A percentile compares a stretch with the other conserved stretches of the same genome.
Evolutionary conservation across 345 rosid species (phyloP).

Genomic region (Eucalyptus shirleyi): DNA sequence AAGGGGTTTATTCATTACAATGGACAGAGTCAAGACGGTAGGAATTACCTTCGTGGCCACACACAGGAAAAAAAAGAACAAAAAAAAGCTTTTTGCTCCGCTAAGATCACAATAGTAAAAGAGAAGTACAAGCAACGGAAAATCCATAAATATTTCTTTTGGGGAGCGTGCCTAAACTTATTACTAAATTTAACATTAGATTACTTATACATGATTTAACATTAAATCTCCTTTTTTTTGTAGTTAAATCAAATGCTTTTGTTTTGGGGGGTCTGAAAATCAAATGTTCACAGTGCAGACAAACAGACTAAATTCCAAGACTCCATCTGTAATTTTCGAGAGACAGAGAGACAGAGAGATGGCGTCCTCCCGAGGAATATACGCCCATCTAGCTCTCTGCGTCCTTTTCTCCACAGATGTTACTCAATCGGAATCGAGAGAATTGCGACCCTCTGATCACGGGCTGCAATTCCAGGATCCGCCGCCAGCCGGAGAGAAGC

Average conservation of each 20-base stretch:
- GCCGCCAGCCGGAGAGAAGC: not conserved
- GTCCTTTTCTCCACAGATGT: not conserved
- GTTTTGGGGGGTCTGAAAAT: too few species aligned
- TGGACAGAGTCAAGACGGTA: not conserved
- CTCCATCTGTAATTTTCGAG: not conserved
- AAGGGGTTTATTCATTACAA: not conserved
- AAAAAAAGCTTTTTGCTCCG: not conserved
- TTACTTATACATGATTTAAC: too few species aligned
- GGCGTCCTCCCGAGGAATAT: not conserved
- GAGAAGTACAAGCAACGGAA: not conserved
- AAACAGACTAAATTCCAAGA: not conserved
- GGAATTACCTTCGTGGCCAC: too few species aligned
- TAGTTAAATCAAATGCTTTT: not conserved
- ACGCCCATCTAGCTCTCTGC: not conserved
- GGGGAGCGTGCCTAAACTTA: not conserved
- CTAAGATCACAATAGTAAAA: not conserved
- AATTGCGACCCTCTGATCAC: slow-evolving; percentile 5
- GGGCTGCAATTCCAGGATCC: slow-evolving; percentile 3
- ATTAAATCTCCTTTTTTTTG: too few species aligned
- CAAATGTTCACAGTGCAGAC: not conserved
- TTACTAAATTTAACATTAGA: too few species aligned
- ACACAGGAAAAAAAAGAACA: too few species aligned
- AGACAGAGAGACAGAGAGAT: not conserved
- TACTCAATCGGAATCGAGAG: not conserved
- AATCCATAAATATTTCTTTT: not conserved